Evolutionary conservation across 192 early-diverging fungal species (phyloP).

Genomic region (Coemansia sp.): DNA sequence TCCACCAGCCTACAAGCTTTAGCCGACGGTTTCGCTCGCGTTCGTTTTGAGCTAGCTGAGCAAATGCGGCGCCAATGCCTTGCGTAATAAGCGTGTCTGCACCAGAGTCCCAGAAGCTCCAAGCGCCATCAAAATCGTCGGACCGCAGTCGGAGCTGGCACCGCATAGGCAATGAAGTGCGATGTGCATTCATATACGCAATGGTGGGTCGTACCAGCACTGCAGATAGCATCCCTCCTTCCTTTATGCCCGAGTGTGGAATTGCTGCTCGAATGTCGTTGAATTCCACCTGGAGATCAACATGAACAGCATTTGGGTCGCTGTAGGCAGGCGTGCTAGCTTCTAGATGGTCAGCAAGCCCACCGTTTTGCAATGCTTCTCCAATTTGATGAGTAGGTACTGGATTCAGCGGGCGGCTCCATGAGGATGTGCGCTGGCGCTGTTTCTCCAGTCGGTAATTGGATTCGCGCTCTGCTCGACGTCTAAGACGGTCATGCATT

Average conservation of each 20-base stretch:
- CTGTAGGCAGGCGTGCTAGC: background rate
- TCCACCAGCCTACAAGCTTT: constrained; percentile 88
- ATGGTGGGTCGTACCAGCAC: constrained; percentile 91
- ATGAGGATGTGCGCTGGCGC: constrained; percentile 45
- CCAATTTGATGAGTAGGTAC: constrained; percentile 24
- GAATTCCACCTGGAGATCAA: constrained; percentile 82
- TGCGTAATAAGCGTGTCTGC: constrained; percentile 72
- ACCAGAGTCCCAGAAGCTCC: constrained; percentile 84
- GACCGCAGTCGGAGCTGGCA: constrained; percentile 74
- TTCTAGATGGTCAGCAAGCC: background rate
- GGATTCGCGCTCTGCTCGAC: constrained; percentile 41
- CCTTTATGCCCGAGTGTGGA: constrained; percentile 61
- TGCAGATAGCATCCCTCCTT: constrained; percentile 73
- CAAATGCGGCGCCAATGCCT: constrained; percentile 80
- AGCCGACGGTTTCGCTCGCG: constrained; percentile 77
- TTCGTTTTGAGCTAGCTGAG: constrained; percentile 73
- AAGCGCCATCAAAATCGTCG: constrained; percentile 88
- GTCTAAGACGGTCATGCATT: constrained; percentile 32
- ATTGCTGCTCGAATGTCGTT: constrained; percentile 89
- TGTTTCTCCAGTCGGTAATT: constrained; percentile 43
- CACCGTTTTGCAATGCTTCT: background rate
- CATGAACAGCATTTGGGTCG: constrained; percentile 42
- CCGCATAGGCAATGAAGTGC: constrained; percentile 79
- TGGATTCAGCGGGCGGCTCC: constrained; percentile 43
- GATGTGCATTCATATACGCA: constrained; percentile 90